Base-by-base conservation (phyloP, 768 basidiomycete species). In the Rubroboletus pulcherrimus region DNA sequence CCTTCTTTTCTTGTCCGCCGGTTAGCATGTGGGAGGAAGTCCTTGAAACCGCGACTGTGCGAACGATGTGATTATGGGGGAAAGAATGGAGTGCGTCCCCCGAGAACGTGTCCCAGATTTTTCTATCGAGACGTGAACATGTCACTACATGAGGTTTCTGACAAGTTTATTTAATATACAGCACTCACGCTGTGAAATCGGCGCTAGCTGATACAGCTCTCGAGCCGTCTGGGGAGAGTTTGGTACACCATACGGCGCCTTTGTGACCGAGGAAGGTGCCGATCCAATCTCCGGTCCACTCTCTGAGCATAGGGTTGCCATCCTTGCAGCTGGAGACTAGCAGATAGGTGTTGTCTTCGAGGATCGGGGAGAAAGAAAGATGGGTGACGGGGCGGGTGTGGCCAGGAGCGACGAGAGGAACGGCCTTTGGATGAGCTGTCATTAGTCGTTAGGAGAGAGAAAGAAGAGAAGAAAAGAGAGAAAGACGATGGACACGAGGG, bases 201-300 rank as follows among this genome's bases (percentile, higher is more conserved):
- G 96, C 96, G 70, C 92, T 94, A 43, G 89, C 96, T 2, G 95
- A 89, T 21, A 86, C 94, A 14, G 96, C 96, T 66, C 85, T 82
- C 15, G 91, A 84, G 14, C 86, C 83, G 73, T 98, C 95, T 21
- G 80, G 74, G 29, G 89, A 92, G 57, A 99, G 83, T 74, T 97
- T 96, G 48, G 91, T 90, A 61, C 90, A 86, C 96, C 96, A 99
- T 4, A 99, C 96, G 8, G 96, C 96, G 63, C 96, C 97, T 71
- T 92, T 91, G 75, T 91, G 89, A 24, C 89, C 89, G 40, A 91
- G 78, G 71, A 91, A 92, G 17, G 89, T 91, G 37, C 97, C 97
- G 69, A 97, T 91, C 97, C 97, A 99, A 73, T 99, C 97, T 34
- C 96, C 96, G 53, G 92, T 91, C 95, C 95, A 96, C 67, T 93